Percentiles rank a stretch among this genome's conserved stretches.
These are phyloP conservation scores for Nemophila menziesii DNA, from an alignment of 257 asterid genomes.

Conservation along the genomic window DNA sequence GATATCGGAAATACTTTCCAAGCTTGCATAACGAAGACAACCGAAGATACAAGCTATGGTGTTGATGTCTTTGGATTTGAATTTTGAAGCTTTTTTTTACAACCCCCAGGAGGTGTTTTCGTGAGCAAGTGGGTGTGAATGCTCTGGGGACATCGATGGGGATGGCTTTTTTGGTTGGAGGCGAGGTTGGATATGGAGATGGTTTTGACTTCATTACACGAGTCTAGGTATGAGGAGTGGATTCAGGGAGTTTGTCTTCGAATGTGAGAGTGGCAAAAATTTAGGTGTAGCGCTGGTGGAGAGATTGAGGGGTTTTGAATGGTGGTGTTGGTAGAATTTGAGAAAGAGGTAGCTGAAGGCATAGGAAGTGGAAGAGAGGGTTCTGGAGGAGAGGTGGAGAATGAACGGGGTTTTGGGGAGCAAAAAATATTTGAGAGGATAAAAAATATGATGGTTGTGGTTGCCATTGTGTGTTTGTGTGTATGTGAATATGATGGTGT, in stretches of 20 bases:
- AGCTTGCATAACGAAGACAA: conserved; percentile 91
- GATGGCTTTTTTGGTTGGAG: conserved; percentile 51
- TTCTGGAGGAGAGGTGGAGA: conserved; percentile 19
- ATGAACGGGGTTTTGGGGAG: conserved; percentile 19
- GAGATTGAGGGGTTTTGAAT: conserved; percentile 25
- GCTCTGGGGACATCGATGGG: conserved; percentile 96
- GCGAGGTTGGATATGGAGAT: conserved; percentile 66
- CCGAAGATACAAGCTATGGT: conserved; percentile 88
- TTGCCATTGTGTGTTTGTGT: conserved; percentile 21
- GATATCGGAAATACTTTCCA: conserved; percentile 73
- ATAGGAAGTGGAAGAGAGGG: conserved; percentile 23
- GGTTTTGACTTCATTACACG: conserved; percentile 77
- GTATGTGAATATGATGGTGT: not conserved
- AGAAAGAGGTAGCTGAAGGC: conserved; percentile 9
- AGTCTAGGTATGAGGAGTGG: conserved; percentile 71
- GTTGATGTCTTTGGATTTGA: conserved; percentile 77
- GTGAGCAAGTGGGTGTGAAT: conserved; percentile 93
- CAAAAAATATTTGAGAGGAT: conserved; percentile 45
- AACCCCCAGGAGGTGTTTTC: conserved; percentile 88
- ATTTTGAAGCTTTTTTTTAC: conserved; percentile 58
- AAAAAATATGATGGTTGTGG: conserved; percentile 38
- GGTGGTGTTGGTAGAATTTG: conserved; percentile 17
- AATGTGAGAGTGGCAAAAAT: conserved; percentile 64
- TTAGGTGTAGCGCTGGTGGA: conserved; percentile 31
- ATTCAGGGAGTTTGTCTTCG: conserved; percentile 82